A percentile compares a stretch with the other conserved stretches of the same genome.
phyloP scores from a whole-genome alignment of 371 early-diverging fungal species.

The Nematocida ausubeli region DNA sequence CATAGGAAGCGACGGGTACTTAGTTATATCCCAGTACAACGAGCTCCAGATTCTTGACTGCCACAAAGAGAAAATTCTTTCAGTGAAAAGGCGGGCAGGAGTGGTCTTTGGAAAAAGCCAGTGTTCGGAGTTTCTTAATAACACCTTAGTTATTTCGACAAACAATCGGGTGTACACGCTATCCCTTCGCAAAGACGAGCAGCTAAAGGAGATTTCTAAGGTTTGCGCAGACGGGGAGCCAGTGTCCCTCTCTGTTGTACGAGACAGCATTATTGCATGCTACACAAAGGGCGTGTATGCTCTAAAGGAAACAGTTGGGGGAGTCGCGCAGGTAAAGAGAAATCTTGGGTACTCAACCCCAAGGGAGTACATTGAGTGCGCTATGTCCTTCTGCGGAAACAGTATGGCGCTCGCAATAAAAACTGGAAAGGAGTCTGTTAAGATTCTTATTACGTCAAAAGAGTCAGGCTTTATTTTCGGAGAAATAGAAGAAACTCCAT shows the following conservation, averaged over 20 bases:
- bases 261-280: background rate
- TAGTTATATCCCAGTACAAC: conserved; percentile 26
- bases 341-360: conserved; percentile 1
- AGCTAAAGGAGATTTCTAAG: conserved; percentile 40
- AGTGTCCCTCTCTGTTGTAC: conserved; percentile 16
- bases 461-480: conserved; percentile 50
- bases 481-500: background rate
- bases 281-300: conserved; percentile 1
- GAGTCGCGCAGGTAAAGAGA: conserved; percentile 19
- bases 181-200: conserved; percentile 49
- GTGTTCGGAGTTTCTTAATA: background rate
- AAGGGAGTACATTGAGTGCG: conserved; percentile 4
- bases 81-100: conserved; percentile 30
- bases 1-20: conserved; percentile 18
- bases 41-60: conserved; percentile 29
- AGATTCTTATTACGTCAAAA: conserved; percentile 15
- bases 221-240: conserved; percentile 10
- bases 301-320: conserved; percentile 37
- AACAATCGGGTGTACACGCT: conserved; percentile 32
- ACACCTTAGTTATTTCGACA: conserved; percentile 29
- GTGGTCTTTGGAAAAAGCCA: conserved; percentile 11
- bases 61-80: conserved; percentile 1
- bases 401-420: background rate
- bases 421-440: background rate
- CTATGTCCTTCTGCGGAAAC: conserved; percentile 41